Evolutionary conservation across 352 stramenopile species (phyloP).

Genomic region (Phytopythium kandeliae): DNA sequence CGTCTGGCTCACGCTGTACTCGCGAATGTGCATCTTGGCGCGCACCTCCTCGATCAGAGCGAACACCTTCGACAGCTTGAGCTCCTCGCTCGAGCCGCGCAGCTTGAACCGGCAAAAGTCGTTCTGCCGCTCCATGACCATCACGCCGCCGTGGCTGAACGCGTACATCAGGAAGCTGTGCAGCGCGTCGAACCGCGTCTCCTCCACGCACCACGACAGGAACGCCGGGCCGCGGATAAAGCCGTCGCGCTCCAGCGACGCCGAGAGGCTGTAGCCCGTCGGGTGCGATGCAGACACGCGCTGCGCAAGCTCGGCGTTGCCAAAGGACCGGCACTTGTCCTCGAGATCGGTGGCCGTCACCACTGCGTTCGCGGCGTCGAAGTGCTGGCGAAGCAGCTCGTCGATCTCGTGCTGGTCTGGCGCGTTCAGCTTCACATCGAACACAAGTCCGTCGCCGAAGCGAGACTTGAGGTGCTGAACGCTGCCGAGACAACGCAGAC

Average conservation of each 20-base stretch:
- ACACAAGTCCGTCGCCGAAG: slow-evolving; percentile 90
- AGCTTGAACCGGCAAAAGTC: slow-evolving; percentile 9
- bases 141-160: slow-evolving; percentile 14
- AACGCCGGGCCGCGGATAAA: slow-evolving; percentile 30
- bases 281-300: slow-evolving; percentile 34
- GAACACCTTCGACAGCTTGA: neutral
- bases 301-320: slow-evolving; percentile 22
- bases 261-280: slow-evolving; percentile 53
- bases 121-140: slow-evolving; percentile 58
- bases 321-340: slow-evolving; percentile 29
- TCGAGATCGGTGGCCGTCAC: slow-evolving; percentile 12
- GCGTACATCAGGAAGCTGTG: slow-evolving; percentile 18
- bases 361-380: neutral
- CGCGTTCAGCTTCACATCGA: slow-evolving; percentile 55
- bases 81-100: too few relatives aligned
- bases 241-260: slow-evolving; percentile 31
- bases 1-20: slow-evolving; percentile 85
- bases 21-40: slow-evolving; percentile 11
- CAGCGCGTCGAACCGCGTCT: slow-evolving; percentile 34
- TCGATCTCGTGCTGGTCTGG: slow-evolving; percentile 21
- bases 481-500: slow-evolving; percentile 56
- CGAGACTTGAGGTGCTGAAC: slow-evolving; percentile 92
- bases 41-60: neutral
- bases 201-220: slow-evolving; percentile 49
- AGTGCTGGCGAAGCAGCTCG: slow-evolving; percentile 13